A percentile compares a stretch with the other conserved stretches of the same genome.
phyloP scores from a whole-genome alignment of 805 yeast genomes.

The Pichia paraexigua region DNA sequence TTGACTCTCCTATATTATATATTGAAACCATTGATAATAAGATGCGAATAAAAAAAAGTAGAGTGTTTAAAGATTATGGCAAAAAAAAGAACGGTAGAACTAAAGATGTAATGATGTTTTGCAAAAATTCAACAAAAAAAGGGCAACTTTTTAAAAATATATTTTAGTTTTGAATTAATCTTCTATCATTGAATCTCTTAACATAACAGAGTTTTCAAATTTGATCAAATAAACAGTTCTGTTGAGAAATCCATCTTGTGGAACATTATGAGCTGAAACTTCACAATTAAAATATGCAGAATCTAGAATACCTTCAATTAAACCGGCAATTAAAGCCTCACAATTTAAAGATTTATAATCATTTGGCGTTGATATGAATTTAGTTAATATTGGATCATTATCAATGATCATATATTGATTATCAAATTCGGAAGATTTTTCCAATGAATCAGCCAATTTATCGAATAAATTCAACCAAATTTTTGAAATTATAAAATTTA shows the following conservation, averaged over 20 bases:
- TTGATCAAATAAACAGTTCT: constrained; percentile 72
- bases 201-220: constrained; percentile 50
- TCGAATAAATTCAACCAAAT: constrained; percentile 75
- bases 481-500: constrained; percentile 66
- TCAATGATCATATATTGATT: constrained; percentile 76
- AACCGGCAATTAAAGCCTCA: constrained; percentile 78
- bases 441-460: constrained; percentile 48
- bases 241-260: constrained; percentile 43
- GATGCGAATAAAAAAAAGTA: too few relatives aligned
- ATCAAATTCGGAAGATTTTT: constrained; percentile 43
- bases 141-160: not conserved
- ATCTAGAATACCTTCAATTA: constrained; percentile 76
- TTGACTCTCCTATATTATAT: constrained; percentile 4
- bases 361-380: constrained; percentile 67
- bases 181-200: constrained; percentile 35
- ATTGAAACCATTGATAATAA: not conserved
- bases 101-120: not conserved
- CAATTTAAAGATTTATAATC: constrained; percentile 74
- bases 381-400: constrained; percentile 61
- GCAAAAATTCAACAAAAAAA: not conserved
- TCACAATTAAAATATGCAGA: constrained; percentile 62
- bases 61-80: not conserved
- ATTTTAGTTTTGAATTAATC: not conserved
- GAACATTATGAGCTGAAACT: constrained; percentile 79
- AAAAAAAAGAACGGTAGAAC: not conserved